Evolutionary conservation across 179 eudicot species (phyloP), one percentile per base, ranked within the genome.

Genomic region (Silene noctiflora): DNA sequence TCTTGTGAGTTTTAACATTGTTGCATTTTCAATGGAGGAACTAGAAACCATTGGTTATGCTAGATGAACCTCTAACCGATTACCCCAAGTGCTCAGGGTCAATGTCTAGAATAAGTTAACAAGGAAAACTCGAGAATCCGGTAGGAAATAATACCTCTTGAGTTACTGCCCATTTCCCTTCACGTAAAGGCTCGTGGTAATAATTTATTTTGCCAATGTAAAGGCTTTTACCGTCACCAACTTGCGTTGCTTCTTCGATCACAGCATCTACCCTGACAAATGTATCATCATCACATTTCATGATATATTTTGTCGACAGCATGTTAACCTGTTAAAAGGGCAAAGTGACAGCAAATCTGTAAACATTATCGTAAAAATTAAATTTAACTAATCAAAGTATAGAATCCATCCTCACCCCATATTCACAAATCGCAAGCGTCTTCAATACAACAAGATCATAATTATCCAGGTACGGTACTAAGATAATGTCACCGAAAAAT

Each of bases 261-360:
- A 88, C 85, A 59, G 85, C 86, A 31, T 81, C 91, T 78, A 88
- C 77, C 76, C 89, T 83, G 56, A 88, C 89, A 80, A 88, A 88
- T 9, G 88, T 86, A 79, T 88, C 91, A 72, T 88, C 91, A 22
- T 88, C 91, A 11, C 89, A 88, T 84, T 88, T 88, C 91, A 88
- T 86, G 58, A 88, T 84, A 61, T 83, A 83, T 35, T 84, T 84
- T 27, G 87, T 76, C 12, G 85, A 81, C 79, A 86, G 22, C 69
- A 67, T 80, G 27, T 81, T 82, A 61, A 88, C 83, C 91, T 88
- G 77, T 51, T 8, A 71, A 69, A 39, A 2, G 6, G 22, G 44
- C 59, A 59, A 56, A 65, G 19, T 7, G 4, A 48, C 64, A 61
- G 13, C 44, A 67, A 63, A 8, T 58, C 16, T 22, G 42, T 66